Percentiles rank a stretch among this genome's conserved stretches.
Conservation (phyloP, 208 protist species). For the Tritrichomonas foetus region DNA sequence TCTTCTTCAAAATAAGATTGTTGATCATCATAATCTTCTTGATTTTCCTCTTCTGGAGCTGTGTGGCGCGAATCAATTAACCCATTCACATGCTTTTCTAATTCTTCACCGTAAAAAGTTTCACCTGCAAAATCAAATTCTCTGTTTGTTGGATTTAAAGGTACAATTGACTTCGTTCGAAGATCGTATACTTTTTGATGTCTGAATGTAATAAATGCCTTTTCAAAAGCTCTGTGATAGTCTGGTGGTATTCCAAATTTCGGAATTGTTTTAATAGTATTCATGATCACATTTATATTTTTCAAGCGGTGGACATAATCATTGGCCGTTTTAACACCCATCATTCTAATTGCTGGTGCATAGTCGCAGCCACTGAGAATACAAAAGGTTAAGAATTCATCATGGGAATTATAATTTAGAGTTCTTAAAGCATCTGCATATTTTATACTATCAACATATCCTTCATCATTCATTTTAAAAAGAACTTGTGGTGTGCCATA, state of each 20-base stretch:
- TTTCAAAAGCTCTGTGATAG: neutral
- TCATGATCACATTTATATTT: neutral
- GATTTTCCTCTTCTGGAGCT: no score
- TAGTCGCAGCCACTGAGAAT: neutral
- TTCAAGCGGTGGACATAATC: neutral
- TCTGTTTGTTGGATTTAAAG: neutral
- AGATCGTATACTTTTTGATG: constrained; percentile 37
- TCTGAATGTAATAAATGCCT: neutral
- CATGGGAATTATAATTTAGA: neutral
- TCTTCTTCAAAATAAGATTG: no score
- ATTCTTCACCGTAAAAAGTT: neutral
- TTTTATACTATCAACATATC: neutral
- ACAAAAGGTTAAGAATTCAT: neutral
- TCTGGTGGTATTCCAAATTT: neutral
- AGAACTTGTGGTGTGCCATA: neutral
- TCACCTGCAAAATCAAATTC: neutral
- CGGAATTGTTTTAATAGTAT: no score
- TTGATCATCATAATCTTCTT: no score
- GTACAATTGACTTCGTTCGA: neutral
- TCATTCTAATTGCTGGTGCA: neutral
- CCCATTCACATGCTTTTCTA: neutral
- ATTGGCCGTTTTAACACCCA: neutral
- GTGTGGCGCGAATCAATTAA: neutral
- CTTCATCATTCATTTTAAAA: neutral
- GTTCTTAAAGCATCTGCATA: neutral